Evolutionary conservation across 2,329 filamentous ascomycete genomes (phyloP).

Genomic region (Furcasterigmium sp.): DNA sequence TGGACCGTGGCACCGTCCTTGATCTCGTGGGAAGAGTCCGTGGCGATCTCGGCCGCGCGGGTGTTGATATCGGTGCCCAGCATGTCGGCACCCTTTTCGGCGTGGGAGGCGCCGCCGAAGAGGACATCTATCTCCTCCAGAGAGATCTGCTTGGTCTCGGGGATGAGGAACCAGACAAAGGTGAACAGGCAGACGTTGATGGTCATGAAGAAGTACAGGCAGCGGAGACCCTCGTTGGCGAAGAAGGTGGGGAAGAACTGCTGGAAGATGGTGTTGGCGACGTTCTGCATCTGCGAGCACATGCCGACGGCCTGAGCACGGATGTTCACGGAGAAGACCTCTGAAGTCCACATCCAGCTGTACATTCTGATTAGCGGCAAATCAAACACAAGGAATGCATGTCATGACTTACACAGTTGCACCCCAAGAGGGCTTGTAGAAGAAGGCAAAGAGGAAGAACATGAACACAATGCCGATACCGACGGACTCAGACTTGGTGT

Average conservation of each 20-base stretch:
- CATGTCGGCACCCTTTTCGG: conserved; percentile 46
- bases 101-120: conserved; percentile 52
- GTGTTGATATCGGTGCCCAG: conserved; percentile 15
- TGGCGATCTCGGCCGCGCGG: conserved; percentile 8
- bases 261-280: conserved; percentile 62
- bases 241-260: conserved; percentile 68
- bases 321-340: conserved; percentile 68
- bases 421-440: conserved; percentile 67
- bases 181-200: conserved; percentile 40
- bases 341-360: conserved; percentile 66
- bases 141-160: conserved; percentile 43
- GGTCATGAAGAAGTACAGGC: conserved; percentile 31
- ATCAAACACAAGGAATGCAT: neutral
- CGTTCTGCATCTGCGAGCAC: conserved; percentile 55
- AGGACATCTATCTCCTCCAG: conserved; percentile 52
- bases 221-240: conserved; percentile 43
- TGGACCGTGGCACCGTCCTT: conserved; percentile 3
- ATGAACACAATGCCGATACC: conserved; percentile 66
- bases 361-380: neutral
- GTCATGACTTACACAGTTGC: conserved; percentile 36
- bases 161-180: conserved; percentile 46
- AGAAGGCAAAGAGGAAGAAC: conserved; percentile 60
- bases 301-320: conserved; percentile 66
- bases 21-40: conserved; percentile 5
- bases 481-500: conserved; percentile 51